Base-by-base conservation (phyloP, 345 rosid species). In the Arabidopsis suecica region DNA sequence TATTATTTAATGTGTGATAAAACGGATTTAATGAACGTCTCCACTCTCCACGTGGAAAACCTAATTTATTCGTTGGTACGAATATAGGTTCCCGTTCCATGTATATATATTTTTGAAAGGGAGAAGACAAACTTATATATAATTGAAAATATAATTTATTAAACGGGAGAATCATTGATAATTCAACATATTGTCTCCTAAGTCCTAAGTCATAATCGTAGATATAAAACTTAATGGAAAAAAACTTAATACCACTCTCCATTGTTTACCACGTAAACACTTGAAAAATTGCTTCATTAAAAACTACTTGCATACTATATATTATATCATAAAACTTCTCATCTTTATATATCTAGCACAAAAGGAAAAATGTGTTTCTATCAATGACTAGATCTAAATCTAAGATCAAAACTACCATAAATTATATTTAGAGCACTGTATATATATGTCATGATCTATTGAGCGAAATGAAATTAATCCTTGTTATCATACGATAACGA, bases 1-100 rank as follows among this genome's bases (percentile, higher is more conserved):
- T 37, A 38, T 22, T 32, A 40, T 42, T 14, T 41, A 61, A 69
- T 3, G 57, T 57, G 7, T 58, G 51, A 40, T 34, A 20, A 13
- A 40, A 44, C 16, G 30, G 0, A 30, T 22, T 38, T 33, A 16
- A 69, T 12, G 50, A 20, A 20, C 22, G 22, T 20, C 22, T 20
- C 22, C 22, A 20, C 1, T 36, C 22, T 42, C 69, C 69, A 76
- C 69, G 70, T 69, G 79, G 69, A 61, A 66, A 68, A 60, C 62
- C 69, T 60, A 32, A 68, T 22, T 9, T 13, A 53, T 23, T 14
- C 33, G 40, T 51, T 53, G 69, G 62, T 59, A 51, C 56, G 63
- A 69, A 68, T 75, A 36, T 55, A 20, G 22, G 22, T 20, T 20
- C 22, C 22, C 22, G 69, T 61, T 76, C 71, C 50, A 42, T 62